Conservation (phyloP, 768 basidiomycete genomes). For the Coprinellus micaceus region DNA sequence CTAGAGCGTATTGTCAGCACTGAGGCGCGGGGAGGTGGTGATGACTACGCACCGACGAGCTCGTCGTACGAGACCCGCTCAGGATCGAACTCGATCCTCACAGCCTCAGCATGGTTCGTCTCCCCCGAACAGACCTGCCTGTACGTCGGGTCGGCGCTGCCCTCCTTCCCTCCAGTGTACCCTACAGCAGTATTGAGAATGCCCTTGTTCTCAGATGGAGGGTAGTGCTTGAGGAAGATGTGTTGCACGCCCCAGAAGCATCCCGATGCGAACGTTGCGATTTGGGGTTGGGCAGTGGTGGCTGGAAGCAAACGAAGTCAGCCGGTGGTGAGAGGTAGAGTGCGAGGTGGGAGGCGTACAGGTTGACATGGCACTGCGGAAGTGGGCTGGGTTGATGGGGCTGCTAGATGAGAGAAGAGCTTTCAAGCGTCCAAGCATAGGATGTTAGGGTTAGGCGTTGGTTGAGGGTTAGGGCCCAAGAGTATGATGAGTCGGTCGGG, state of each 20-base stretch:
- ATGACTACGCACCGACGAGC: constrained; percentile 66
- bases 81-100: constrained; percentile 85
- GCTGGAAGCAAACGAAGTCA: no score
- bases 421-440: constrained; percentile 16
- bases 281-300: constrained; percentile 23
- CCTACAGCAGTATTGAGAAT: constrained; percentile 74
- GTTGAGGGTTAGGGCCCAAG: no score
- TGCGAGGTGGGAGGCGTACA: constrained; percentile 16
- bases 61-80: constrained; percentile 73
- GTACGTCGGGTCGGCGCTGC: constrained; percentile 61
- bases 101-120: constrained; percentile 87
- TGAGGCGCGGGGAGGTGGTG: not conserved
- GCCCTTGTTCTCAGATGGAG: constrained; percentile 66
- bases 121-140: constrained; percentile 70
- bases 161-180: constrained; percentile 68
- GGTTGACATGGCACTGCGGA: constrained; percentile 39
- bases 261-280: constrained; percentile 53
- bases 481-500: no score
- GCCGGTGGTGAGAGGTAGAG: no score
- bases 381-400: constrained; percentile 34
- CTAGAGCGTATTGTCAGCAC: constrained; percentile 29
- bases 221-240: constrained; percentile 78
- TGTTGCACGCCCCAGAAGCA: constrained; percentile 90
- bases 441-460: constrained; percentile 1
- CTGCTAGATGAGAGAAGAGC: constrained; percentile 11